Base-by-base conservation (phyloP, 495 filamentous ascomycete species). In the Talaromyces liani region DNA sequence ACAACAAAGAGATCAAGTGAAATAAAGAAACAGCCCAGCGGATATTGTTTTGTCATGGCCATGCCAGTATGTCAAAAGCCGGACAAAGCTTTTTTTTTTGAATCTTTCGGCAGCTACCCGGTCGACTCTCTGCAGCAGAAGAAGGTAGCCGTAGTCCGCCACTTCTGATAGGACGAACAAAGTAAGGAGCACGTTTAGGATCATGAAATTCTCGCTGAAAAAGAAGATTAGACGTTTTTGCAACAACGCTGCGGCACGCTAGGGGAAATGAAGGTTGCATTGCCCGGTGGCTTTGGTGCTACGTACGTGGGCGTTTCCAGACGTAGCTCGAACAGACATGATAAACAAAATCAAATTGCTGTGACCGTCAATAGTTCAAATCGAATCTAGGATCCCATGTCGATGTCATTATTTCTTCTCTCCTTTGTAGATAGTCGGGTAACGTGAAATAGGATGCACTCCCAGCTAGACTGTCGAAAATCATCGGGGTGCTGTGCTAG, bases 191-290 rank as follows among this genome's bases (percentile, higher is more conserved):
- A 29, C 14, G 9, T 20, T 49, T 20, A 8, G 45, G 8, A 49
- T 20, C 18, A 7, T 49, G 45, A 9, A 49, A 20, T 49, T 18
- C n/a, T 49, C 45, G 16, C 45, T 18, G 45, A 18, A 49, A 20
- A 49, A 49, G 45, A 49, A 22, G 45, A n/a, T 56, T 27, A 31
- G 53, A 3, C 27, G 27, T 16, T n/a, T 56, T 29, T 56, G 53
- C 53, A 29, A 56, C 53, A 56, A 27, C n/a, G 53, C 27, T 56
- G 53, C 53, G 53, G 53, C 22, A 56, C 53, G 56, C 56, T 36
- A 58, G 56, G 56, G 29, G 56, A 20, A 36, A 34, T 58, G 27
- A 25, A 58, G 27, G 56, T 58, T 58, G 29, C 56, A 58, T 58
- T 36, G 29, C 29, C 9, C 18, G 56, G 56, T 33, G 31, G 27